Percentiles rank a stretch among this genome's conserved stretches.
Evolutionary conservation across 2,329 filamentous ascomycete genomes (phyloP).

Genomic region (Talaromyces funiculosus): DNA sequence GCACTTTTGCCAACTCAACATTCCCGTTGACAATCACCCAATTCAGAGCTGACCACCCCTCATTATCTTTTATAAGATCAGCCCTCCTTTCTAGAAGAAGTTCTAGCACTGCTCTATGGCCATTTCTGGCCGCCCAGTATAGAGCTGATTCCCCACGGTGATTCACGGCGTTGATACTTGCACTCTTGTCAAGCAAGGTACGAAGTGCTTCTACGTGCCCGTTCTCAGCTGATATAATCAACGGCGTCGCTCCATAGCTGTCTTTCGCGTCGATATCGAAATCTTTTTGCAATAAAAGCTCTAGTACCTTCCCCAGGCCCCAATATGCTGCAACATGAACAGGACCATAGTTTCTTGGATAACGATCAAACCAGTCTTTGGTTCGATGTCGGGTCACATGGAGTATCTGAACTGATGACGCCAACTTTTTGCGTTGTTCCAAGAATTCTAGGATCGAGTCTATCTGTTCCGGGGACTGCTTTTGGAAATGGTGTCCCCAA

Average conservation of each 20-base stretch:
- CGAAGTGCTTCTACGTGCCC: not conserved
- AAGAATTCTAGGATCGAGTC: constrained; percentile 6
- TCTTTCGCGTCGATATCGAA: not conserved
- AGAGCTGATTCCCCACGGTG: not conserved
- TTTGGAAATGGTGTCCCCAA: constrained; percentile 10
- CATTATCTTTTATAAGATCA: not conserved
- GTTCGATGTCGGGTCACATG: not conserved
- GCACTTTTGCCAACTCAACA: not conserved
- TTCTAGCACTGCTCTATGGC: not conserved
- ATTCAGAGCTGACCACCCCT: not conserved
- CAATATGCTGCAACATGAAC: constrained; percentile 2
- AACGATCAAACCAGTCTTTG: constrained; percentile 10
- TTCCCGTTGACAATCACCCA: not conserved
- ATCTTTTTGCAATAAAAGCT: not conserved
- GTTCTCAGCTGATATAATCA: not conserved
- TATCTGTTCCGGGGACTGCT: not conserved
- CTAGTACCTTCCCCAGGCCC: not conserved
- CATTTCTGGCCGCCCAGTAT: not conserved
- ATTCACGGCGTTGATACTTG: not conserved
- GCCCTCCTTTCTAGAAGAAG: not conserved
- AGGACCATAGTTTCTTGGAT: constrained; percentile 1
- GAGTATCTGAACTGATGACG: constrained; percentile 13
- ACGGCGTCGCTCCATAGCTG: not conserved
- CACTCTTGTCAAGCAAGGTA: not conserved
- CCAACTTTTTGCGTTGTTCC: not conserved